These are phyloP conservation scores for Agrocybe chaxingu DNA, from an alignment of 768 basidiomycete genomes.

Conservation along the genomic window DNA sequence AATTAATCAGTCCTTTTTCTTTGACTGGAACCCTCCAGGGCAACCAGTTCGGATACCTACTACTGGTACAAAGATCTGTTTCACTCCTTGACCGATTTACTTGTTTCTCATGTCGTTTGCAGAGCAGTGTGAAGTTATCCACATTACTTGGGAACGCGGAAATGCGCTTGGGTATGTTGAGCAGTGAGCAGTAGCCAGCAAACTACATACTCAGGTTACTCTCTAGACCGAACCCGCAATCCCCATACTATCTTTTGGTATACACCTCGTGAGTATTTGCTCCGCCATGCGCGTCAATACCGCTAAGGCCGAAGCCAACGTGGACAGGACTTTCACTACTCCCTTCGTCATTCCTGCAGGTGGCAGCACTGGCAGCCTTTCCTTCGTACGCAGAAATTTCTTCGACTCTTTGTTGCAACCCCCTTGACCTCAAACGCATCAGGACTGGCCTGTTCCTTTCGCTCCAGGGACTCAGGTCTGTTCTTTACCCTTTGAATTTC, in stretches of 20 bases:
- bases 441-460: conserved; percentile 58
- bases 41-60: conserved; percentile 32
- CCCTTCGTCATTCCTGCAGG: conserved; percentile 50
- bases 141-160: conserved; percentile 36
- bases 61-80: conserved; percentile 22
- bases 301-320: too few relatives aligned
- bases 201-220: too few relatives aligned
- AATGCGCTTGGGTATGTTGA: conserved; percentile 31
- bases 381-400: neutral
- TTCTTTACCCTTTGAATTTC: neutral
- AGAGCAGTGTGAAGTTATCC: conserved; percentile 42
- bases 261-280: conserved; percentile 46
- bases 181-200: neutral
- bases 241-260: conserved; percentile 54
- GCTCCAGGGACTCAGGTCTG: conserved; percentile 50
- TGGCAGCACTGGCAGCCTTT: conserved; percentile 31
- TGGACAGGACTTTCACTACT: conserved; percentile 39
- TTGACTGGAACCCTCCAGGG: conserved; percentile 28
- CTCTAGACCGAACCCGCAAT: conserved; percentile 43
- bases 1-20: conserved; percentile 33
- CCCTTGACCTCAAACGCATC: neutral
- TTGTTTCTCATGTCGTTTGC: neutral
- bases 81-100: too few relatives aligned
- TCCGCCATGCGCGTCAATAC: neutral
- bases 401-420: neutral